Conservation (phyloP, 2,329 filamentous ascomycete genomes). For the Pyrenophora teres region DNA sequence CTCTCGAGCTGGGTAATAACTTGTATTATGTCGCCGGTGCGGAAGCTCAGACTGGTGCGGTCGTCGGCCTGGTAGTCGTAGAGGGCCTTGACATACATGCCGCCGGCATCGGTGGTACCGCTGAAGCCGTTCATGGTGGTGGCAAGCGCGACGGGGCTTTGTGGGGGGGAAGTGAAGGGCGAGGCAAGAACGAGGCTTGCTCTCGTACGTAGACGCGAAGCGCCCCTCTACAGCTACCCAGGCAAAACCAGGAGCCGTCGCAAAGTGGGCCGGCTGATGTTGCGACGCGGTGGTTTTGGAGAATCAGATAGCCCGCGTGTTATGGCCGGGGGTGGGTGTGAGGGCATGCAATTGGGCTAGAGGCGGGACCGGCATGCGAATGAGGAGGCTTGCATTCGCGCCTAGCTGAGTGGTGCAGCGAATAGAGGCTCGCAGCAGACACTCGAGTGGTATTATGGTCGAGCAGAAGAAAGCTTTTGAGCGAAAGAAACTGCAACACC, state of each 20-base stretch:
- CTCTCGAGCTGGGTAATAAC: constrained; percentile 98
- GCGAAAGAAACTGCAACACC: constrained; percentile 25
- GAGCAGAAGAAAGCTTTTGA: constrained; percentile 16
- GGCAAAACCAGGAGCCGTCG: constrained; percentile 18
- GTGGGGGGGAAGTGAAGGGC: constrained; percentile 10
- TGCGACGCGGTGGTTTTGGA: constrained; percentile 27
- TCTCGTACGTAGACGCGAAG: constrained; percentile 17
- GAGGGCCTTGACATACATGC: constrained; percentile 89
- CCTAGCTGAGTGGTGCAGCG: constrained; percentile 32
- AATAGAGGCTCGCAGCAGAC: constrained; percentile 32
- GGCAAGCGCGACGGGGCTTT: constrained; percentile 21
- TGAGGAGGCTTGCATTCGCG: constrained; percentile 43
- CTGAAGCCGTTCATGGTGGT: constrained; percentile 56
- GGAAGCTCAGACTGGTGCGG: constrained; percentile 93
- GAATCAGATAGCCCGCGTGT: constrained; percentile 31
- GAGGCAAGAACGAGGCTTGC: constrained; percentile 16
- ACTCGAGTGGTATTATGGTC: constrained; percentile 15
- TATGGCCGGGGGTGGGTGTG: constrained; percentile 35
- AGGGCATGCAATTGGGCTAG: constrained; percentile 42
- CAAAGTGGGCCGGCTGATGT: constrained; percentile 24
- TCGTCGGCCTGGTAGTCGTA: constrained; percentile 98
- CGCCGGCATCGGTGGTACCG: constrained; percentile 55
- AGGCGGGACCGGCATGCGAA: constrained; percentile 40
- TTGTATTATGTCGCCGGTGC: constrained; percentile 95
- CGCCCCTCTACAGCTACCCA: constrained; percentile 26